Evolutionary conservation across 2,329 filamentous ascomycete genomes (phyloP).

Genomic region (Claviceps digitariae): DNA sequence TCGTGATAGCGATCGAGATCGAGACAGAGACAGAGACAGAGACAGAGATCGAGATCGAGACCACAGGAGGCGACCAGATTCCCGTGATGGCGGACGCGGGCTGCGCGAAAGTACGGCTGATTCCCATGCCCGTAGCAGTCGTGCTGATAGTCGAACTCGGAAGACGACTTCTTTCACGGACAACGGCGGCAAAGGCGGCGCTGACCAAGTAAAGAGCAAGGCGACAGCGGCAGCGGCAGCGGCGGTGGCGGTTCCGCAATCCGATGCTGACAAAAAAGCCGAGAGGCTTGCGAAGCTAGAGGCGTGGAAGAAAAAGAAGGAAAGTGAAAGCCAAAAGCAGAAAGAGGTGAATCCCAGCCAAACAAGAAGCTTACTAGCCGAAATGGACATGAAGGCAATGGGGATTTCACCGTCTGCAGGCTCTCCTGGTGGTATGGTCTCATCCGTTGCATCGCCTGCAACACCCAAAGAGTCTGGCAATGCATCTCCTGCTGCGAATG

Average conservation of each 20-base stretch:
- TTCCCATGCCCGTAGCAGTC: conserved; percentile 51
- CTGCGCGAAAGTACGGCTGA: conserved; percentile 60
- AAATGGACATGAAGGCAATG: conserved; percentile 59
- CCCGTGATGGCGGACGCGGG: conserved; percentile 49
- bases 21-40: conserved; percentile 30
- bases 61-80: conserved; percentile 60
- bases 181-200: conserved; percentile 30
- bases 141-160: conserved; percentile 45
- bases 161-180: conserved; percentile 38
- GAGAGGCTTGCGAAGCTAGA: conserved; percentile 71
- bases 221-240: conserved; percentile 29
- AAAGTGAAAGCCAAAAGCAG: conserved; percentile 59
- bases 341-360: conserved; percentile 52
- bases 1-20: conserved; percentile 36
- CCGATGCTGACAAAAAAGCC: conserved; percentile 61
- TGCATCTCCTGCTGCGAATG: conserved; percentile 39
- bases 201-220: conserved; percentile 45
- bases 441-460: conserved; percentile 37
- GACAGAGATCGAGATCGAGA: conserved; percentile 42
- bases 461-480: conserved; percentile 27
- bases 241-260: conserved; percentile 34
- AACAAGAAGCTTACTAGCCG: conserved; percentile 53
- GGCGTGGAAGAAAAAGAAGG: conserved; percentile 86
- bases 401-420: conserved; percentile 27
- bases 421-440: conserved; percentile 34